Evolutionary conservation across 257 asterid species (phyloP).

Genomic region (Scutellaria minor): DNA sequence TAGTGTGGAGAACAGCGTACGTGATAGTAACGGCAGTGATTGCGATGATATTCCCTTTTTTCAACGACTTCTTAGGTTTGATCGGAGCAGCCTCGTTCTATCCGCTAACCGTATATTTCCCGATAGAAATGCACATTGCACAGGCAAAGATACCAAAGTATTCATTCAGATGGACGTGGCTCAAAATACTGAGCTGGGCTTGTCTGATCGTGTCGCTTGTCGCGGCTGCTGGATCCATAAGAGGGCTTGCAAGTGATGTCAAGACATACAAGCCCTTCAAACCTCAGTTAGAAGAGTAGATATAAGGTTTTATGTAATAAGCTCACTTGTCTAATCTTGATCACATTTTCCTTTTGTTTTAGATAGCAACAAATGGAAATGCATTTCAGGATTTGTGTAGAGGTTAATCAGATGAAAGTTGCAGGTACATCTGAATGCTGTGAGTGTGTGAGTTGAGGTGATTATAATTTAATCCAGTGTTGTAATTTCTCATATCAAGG

Average conservation of each 20-base stretch:
- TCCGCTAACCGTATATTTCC: constrained; percentile 62
- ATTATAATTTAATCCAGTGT: not conserved
- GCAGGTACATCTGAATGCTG: not conserved
- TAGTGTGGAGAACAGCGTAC: constrained; percentile 58
- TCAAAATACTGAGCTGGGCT: constrained; percentile 56
- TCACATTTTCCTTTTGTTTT: not conserved
- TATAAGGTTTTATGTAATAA: not conserved
- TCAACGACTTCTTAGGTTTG: constrained; percentile 57
- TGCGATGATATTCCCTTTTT: constrained; percentile 68
- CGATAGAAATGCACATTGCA: constrained; percentile 64
- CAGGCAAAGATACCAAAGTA: constrained; percentile 52
- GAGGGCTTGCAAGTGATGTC: constrained; percentile 53
- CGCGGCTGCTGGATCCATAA: constrained; percentile 66
- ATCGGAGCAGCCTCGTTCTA: constrained; percentile 63
- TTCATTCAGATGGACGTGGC: constrained; percentile 56
- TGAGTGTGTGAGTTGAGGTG: not conserved
- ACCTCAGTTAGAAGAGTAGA: constrained; percentile 25
- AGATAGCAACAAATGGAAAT: not conserved
- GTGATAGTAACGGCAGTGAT: constrained; percentile 51
- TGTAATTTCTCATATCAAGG: not conserved
- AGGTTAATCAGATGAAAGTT: not conserved
- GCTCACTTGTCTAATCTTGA: not conserved
- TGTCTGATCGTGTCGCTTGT: constrained; percentile 57
- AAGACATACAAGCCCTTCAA: constrained; percentile 54
- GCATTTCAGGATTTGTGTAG: constrained; percentile 2